Percentiles rank a stretch among this genome's conserved stretches.
These are phyloP conservation scores for Vigna trinervia DNA, from an alignment of 306 rosid species.

Conservation along the genomic window DNA sequence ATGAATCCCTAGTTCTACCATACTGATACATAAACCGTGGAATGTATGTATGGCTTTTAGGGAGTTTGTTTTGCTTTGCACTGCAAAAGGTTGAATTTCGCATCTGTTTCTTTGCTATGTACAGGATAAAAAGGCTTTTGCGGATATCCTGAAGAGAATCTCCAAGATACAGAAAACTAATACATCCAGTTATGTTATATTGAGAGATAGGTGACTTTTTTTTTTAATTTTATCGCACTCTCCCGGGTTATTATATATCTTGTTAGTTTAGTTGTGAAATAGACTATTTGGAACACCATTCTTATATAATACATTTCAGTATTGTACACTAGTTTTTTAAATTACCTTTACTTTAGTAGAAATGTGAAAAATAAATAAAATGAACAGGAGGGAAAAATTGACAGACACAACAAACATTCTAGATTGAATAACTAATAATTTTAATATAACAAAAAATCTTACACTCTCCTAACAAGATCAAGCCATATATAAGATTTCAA, in stretches of 20 bases:
- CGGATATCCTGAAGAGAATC: slow-evolving; percentile 73
- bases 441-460: too few relatives aligned
- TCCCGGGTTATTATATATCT: not conserved
- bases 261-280: not conserved
- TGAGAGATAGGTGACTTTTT: slow-evolving; percentile 59
- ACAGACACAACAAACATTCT: too few relatives aligned
- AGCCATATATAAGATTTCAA: not conserved
- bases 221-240: not conserved
- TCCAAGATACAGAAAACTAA: slow-evolving; percentile 76
- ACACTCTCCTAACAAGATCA: not conserved
- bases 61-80: not conserved
- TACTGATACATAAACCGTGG: not conserved
- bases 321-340: not conserved
- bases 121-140: slow-evolving; percentile 87
- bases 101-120: slow-evolving; percentile 5
- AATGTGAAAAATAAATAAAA: not conserved
- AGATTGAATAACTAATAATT: too few relatives aligned
- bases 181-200: slow-evolving; percentile 65
- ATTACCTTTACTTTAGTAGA: not conserved
- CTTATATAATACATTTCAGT: not conserved
- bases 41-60: not conserved
- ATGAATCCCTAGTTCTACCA: not conserved
- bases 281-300: not conserved
- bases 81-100: slow-evolving; percentile 26
- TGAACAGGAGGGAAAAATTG: not conserved